phyloP scores from a whole-genome alignment of 805 yeast species.

The Jamesozyma piceae region DNA sequence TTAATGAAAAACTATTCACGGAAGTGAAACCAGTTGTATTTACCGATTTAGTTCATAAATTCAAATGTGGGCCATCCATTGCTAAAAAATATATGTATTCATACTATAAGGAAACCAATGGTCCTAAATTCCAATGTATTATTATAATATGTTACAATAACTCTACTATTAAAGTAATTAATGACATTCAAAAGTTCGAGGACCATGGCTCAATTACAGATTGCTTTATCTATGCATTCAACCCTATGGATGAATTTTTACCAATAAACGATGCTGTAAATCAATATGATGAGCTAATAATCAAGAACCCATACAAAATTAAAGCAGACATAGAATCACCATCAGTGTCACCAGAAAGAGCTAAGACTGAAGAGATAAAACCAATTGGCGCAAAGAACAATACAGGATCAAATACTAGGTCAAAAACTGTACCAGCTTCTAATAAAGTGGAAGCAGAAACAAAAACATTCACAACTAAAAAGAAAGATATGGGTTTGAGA shows the following conservation, averaged over 20 bases:
- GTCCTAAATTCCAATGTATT: slow-evolving; percentile 22
- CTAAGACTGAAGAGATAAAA: slow-evolving; percentile 11
- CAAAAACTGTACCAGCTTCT: slow-evolving; percentile 5
- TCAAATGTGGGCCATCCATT: slow-evolving; percentile 18
- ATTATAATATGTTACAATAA: slow-evolving; percentile 17
- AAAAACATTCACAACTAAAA: slow-evolving; percentile 5
- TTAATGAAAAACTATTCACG: slow-evolving; percentile 20
- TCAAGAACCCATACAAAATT: slow-evolving; percentile 15
- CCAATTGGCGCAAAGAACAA: neutral
- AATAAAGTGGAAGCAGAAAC: slow-evolving; percentile 1
- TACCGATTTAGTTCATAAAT: slow-evolving; percentile 21
- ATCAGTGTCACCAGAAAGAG: slow-evolving; percentile 1
- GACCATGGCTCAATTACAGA: slow-evolving; percentile 16
- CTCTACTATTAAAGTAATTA: slow-evolving; percentile 16
- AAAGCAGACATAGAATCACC: neutral
- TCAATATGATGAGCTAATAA: slow-evolving; percentile 11
- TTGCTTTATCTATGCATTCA: slow-evolving; percentile 29
- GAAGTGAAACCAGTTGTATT: slow-evolving; percentile 22
- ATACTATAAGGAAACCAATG: slow-evolving; percentile 19
- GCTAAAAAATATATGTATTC: slow-evolving; percentile 25
- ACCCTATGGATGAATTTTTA: slow-evolving; percentile 23
- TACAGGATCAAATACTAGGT: neutral
- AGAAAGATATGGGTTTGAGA: slow-evolving; percentile 18
- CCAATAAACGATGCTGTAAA: slow-evolving; percentile 15
- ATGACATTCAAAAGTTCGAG: slow-evolving; percentile 14